Percentiles rank a stretch among this genome's conserved stretches.
Evolutionary conservation across 345 rosid species (phyloP).

Genomic region (Eucalyptus victrix): DNA sequence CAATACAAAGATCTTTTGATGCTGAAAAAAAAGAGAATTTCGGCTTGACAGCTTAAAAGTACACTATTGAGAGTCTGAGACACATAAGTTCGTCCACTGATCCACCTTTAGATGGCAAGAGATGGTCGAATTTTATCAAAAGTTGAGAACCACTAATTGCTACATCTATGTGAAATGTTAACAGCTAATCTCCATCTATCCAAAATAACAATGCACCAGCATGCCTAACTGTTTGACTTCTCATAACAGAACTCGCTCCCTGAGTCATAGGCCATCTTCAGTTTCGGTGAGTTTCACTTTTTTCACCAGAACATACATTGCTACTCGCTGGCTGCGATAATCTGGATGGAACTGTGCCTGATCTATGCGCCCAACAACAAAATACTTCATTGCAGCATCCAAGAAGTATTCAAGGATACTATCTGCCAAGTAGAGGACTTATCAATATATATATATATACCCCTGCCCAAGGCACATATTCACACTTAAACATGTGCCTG

Average conservation of each 20-base stretch:
- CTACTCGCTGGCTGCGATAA: slow-evolving; percentile 55
- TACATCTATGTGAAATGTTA: not conserved
- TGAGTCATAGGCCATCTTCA: not conserved
- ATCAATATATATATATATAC: not conserved
- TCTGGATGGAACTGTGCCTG: slow-evolving; percentile 86
- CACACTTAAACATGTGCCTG: not conserved
- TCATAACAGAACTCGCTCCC: not conserved
- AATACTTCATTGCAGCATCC: slow-evolving; percentile 55
- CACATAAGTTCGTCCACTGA: not conserved
- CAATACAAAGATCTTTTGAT: not conserved
- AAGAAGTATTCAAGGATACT: slow-evolving; percentile 74
- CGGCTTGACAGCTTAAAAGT: not conserved
- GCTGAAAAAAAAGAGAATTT: not conserved
- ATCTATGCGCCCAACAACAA: slow-evolving; percentile 60
- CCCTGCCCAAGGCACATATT: not conserved
- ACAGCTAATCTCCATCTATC: not conserved
- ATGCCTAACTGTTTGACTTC: not conserved
- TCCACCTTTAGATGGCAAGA: not conserved
- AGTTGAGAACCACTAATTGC: not conserved
- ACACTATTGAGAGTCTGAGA: not conserved
- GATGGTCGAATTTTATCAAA: not conserved
- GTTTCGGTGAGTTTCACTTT: slow-evolving; percentile 1
- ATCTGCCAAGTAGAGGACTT: slow-evolving; percentile 23
- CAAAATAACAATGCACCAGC: not conserved
- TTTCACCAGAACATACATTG: slow-evolving; percentile 63